Percentiles rank a stretch among this genome's conserved stretches.
These are phyloP conservation scores for Gracilaria caudata DNA, from an alignment of 23 red algal species.

Conservation along the genomic window DNA sequence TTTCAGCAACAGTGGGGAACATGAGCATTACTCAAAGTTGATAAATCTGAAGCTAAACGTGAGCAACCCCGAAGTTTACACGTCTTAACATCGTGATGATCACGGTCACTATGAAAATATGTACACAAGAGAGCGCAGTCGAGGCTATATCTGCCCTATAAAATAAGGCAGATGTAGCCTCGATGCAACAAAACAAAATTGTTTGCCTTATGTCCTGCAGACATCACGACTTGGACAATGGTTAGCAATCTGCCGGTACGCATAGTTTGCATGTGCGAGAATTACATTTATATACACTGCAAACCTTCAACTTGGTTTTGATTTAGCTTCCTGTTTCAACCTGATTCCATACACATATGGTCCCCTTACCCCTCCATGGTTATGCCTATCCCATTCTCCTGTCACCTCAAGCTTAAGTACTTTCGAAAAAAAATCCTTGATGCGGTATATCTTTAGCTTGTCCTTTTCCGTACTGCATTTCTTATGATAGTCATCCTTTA, in stretches of 20 bases:
- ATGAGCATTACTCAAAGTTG: too few relatives aligned
- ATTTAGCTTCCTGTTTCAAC: constrained; percentile 20
- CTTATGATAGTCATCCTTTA: constrained; percentile 94
- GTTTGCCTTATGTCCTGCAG: background rate
- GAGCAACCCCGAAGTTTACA: background rate
- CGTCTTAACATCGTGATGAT: background rate
- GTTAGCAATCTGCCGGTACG: too few relatives aligned
- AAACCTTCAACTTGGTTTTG: background rate
- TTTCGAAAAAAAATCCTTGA: constrained; percentile 93
- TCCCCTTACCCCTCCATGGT: constrained; percentile 95
- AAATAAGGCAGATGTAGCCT: background rate
- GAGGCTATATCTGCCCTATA: too few relatives aligned
- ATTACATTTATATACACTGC: background rate
- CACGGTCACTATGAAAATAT: background rate
- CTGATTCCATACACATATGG: constrained; percentile 93
- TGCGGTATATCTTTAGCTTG: constrained; percentile 86
- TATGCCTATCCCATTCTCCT: constrained; percentile 97
- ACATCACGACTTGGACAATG: background rate
- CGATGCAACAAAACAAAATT: background rate
- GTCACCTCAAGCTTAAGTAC: constrained; percentile 93
- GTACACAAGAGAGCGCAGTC: background rate
- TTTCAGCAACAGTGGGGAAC: background rate
- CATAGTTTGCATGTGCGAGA: background rate
- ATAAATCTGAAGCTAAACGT: background rate
- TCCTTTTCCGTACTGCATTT: constrained; percentile 61